phyloP scores from a whole-genome alignment of 768 basidiomycete genomes.

The Rhizopogon vesiculosus region DNA sequence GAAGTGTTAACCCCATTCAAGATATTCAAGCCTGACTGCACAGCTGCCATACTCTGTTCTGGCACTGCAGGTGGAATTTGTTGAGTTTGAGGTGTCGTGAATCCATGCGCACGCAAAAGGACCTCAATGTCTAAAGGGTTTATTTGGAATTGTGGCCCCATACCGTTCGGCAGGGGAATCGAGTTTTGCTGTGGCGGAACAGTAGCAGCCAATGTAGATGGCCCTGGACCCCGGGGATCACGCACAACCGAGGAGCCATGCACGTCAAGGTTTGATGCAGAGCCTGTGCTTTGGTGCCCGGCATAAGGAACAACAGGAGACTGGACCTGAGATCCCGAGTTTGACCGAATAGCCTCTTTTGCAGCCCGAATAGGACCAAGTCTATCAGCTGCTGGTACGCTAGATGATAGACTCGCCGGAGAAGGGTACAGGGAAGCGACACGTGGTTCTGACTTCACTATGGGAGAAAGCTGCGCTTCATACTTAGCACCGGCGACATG shows the following conservation, averaged over 20 bases:
- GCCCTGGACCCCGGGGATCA: slow-evolving; percentile 5
- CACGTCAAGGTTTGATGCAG: not conserved
- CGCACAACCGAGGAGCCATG: not conserved
- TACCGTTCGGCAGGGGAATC: not conserved
- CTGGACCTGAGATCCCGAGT: slow-evolving; percentile 2
- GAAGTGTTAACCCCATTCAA: not conserved
- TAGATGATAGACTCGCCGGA: slow-evolving; percentile 6
- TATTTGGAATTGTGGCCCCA: slow-evolving; percentile 2
- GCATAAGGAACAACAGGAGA: slow-evolving; percentile 6
- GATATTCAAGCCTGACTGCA: not conserved
- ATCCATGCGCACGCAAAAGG: slow-evolving; percentile 7
- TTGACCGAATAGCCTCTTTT: slow-evolving; percentile 19
- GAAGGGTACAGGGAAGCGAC: not conserved
- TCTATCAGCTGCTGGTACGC: slow-evolving; percentile 14
- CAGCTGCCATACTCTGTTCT: not conserved
- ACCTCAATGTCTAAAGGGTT: slow-evolving; percentile 8
- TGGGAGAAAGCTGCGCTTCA: slow-evolving; percentile 8
- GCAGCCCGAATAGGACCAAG: slow-evolving; percentile 29
- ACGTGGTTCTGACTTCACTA: slow-evolving; percentile 15
- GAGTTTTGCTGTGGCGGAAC: not conserved
- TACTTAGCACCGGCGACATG: not conserved
- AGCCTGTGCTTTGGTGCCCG: not conserved
- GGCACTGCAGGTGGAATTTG: not conserved
- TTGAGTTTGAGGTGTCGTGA: not conserved
- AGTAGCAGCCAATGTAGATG: not conserved